Conservation (phyloP, 2,329 filamentous ascomycete genomes). For the Teratosphaeria viscida region DNA sequence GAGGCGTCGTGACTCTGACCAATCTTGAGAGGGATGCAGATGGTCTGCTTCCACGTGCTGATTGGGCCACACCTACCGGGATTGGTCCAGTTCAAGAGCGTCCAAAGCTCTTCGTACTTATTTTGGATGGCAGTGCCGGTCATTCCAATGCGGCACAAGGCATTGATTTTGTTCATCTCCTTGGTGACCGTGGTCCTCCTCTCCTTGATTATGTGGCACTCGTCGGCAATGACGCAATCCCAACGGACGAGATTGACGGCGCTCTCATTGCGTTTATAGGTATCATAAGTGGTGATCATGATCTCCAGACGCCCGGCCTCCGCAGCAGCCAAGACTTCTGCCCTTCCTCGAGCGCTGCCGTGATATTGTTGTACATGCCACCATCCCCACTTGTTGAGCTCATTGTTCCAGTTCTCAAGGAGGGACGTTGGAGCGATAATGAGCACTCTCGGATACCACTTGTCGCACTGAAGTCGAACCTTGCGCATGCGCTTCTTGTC, state of each 20-base stretch:
- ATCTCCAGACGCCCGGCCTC: constrained; percentile 74
- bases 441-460: constrained; percentile 75
- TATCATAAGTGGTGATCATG: constrained; percentile 88
- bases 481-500: constrained; percentile 83
- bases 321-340: constrained; percentile 38
- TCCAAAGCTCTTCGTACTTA: constrained; percentile 95
- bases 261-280: constrained; percentile 66
- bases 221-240: constrained; percentile 91
- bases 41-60: constrained; percentile 65
- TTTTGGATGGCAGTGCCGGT: constrained; percentile 97
- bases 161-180: constrained; percentile 82
- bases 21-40: constrained; percentile 69
- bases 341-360: constrained; percentile 51
- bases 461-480: constrained; percentile 51
- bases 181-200: constrained; percentile 64
- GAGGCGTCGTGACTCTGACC: constrained; percentile 93
- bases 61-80: constrained; percentile 61
- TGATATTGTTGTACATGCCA: constrained; percentile 83
- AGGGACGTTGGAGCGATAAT: constrained; percentile 83
- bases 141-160: constrained; percentile 81
- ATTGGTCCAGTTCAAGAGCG: constrained; percentile 89
- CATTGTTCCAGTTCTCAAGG: constrained; percentile 83
- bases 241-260: constrained; percentile 77
- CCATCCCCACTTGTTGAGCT: constrained; percentile 86
- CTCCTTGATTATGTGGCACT: constrained; percentile 86